Evolutionary conservation across 495 filamentous ascomycete species (phyloP), one percentile per base, ranked within the genome.

Genomic region (Pyrenopolyporus hunteri): DNA sequence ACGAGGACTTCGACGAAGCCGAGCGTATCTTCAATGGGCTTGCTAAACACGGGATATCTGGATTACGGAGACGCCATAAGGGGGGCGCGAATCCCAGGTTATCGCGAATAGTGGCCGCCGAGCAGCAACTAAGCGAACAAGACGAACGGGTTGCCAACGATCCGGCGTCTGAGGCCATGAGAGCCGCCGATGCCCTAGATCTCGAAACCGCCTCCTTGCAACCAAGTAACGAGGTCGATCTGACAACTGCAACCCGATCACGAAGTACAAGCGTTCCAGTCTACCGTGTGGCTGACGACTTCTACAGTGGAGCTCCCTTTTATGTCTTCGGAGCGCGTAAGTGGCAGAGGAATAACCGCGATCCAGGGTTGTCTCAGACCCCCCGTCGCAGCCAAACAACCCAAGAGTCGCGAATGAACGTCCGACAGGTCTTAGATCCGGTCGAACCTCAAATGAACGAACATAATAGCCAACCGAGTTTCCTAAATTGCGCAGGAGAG

Each of bases 161-260:
- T 46, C 79, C 75, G 14, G 72, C 73, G 20, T 68, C 70, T 1
- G 66, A 66, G 28, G 78, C 79, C 25, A 82, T 82, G 80, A 74
- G 75, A 56, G 78, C 75, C 6, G 79, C 80, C 3, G 80, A 82
- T 31, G 74, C 71, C n/a, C 74, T 82, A 6, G 76, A 82, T 63
- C 68, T 64, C 28, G 67, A 78, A 45, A 82, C 78, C 1, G 75
- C 77, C 29, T 73, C 62, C 6, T 60, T 81, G 8, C 77, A 82
- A 47, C 64, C 74, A 0, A 69, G 47, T 20, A 45, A 72, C 14
- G 71, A 76, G 31, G 35, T 79, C 31, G 77, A 77, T 39, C 69
- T 77, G 10, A 72, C 71, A 0, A 45, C 65, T 29, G 52, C 44
- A 23, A 45, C 32, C 13, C 58, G 72, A 36, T 67, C 70, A 19